A percentile compares a stretch with the other conserved stretches of the same genome.
Evolutionary conservation across 1,284 basidiomycete genomes (phyloP).

Genomic region (Wallemia mellicola): DNA sequence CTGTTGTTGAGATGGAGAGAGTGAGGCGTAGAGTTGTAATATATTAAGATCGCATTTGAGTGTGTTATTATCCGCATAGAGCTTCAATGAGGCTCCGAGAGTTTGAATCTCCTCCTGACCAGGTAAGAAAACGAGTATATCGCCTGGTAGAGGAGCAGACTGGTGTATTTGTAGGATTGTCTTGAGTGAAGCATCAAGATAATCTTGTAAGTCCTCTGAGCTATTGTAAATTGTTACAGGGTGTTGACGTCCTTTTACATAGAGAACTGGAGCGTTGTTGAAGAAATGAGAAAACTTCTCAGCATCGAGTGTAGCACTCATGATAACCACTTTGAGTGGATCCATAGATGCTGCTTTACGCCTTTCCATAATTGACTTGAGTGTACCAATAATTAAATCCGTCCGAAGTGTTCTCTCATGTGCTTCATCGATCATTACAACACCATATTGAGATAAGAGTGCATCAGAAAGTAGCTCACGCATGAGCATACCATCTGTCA

Average conservation of each 20-base stretch:
- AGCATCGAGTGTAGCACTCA: conserved; percentile 91
- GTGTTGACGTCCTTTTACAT: conserved; percentile 75
- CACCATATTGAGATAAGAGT: conserved; percentile 52
- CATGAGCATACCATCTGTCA: conserved; percentile 89
- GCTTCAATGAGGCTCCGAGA: conserved; percentile 37
- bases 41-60: conserved; percentile 33
- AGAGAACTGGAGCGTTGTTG: conserved; percentile 47
- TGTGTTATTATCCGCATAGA: conserved; percentile 34
- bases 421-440: conserved; percentile 83
- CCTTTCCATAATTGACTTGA: conserved; percentile 27
- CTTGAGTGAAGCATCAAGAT: conserved; percentile 58
- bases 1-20: conserved; percentile 58
- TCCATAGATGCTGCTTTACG: conserved; percentile 25
- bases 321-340: conserved; percentile 68
- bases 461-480: conserved; percentile 55
- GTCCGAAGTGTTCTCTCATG: conserved; percentile 87
- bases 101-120: conserved; percentile 93
- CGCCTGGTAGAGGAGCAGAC: conserved; percentile 42
- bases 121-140: conserved; percentile 78
- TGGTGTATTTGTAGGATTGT: conserved; percentile 75
- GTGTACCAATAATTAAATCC: conserved; percentile 67
- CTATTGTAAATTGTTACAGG: conserved; percentile 27
- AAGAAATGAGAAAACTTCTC: conserved; percentile 77
- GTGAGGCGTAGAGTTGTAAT: conserved; percentile 59
- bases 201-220: conserved; percentile 42